Evolutionary conservation across 2,329 filamentous ascomycete genomes (phyloP), one percentile per base, ranked within the genome.

Genomic region (Calcarisporium arbuscula): DNA sequence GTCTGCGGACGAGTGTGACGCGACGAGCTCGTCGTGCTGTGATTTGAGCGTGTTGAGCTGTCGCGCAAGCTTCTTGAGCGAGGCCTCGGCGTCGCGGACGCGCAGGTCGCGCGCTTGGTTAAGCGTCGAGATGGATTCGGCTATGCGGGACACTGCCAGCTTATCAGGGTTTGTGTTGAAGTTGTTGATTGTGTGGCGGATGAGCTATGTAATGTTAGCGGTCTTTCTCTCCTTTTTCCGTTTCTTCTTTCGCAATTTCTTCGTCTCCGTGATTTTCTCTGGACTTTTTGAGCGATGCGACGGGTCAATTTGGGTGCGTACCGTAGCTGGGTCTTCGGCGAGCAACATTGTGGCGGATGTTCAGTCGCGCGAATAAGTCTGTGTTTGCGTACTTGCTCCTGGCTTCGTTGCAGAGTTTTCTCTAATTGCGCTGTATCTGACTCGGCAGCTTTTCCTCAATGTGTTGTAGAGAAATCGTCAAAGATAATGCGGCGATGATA

Each of bases 111-210:
- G 88, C 40, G 87, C 85, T 54, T 88, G 80, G 49, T 85, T 77
- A n/a, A 98, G 79, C 0, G 85, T 85, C 8, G 79, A 75, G 34
- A 95, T 74, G 1, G 86, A 90, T 57, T 89, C 85, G 58, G 79
- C 78, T 56, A 96, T 83, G 55, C 92, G 87, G 15, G 81, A 70
- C 15, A 96, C 77, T 42, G 85, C 85, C 46, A 79, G 70, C 54
- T 88, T 92, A 70, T 98, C 92, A 9, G 86, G 86, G 15, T 77
- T 71, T 52, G 90, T 94, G 67, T 94, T 92, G 78, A 98, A 98
- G 71, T 95, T 95, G 51, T 80, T 74, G 52, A 94, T 83, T 27
- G 89, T 95, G 65, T 94, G 84, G 56, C 82, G 75, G 65, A 98
- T 94, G 54, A 95, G 82, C 85, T 92, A 32, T 14, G 23, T 19